Base-by-base conservation (phyloP, 2,329 filamentous ascomycete genomes). In the Ophiostoma pallidulum region DNA sequence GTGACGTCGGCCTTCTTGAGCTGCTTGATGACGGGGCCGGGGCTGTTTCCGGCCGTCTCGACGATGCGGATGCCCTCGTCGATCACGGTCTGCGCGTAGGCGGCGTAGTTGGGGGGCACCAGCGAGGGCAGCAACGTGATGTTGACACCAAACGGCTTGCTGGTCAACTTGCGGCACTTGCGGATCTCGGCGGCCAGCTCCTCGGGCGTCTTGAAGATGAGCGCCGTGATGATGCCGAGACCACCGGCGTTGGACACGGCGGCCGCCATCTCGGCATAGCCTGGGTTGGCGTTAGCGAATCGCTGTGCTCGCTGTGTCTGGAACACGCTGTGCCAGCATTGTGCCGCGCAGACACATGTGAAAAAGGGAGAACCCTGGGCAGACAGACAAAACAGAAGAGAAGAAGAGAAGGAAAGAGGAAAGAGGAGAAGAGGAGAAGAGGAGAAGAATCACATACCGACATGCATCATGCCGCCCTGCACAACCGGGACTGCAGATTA, bases 151-250 rank as follows among this genome's bases (percentile, higher is more conserved):
- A 98, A 97, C 16, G 86, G 86, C 55, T 80, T 75, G 53, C 73
- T 72, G 49, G 86, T 92, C 72, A 97, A 80, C 54, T 74, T 78
- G 57, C 82, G 84, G 74, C 87, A 94, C 69, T 79, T 82, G 54
- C 78, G 83, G 68, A 98, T 98, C 71, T 98, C 92, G 62, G 86
- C 85, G 65, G 91, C 89, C 48, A 98, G 82, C 62, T 87, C 89
- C 65, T 89, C 86, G 41, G 92, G 91, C 14, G 86, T 84, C 29
- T 92, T 86, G 77, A 94, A 94, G 46, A 94, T 97, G 60, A 97
- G 81, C 41, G 84, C 86, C 26, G 86, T 92, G 65, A 92, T 76
- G 62, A 92, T 81, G 59, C 86, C 86, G 47, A 92, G 73, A 41
- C 85, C 86, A 55, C 86, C 86, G n/a, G 86, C 84, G 65, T 88